Conservation (phyloP, 2,329 filamentous ascomycete species). For the Trichoderma koningii region DNA sequence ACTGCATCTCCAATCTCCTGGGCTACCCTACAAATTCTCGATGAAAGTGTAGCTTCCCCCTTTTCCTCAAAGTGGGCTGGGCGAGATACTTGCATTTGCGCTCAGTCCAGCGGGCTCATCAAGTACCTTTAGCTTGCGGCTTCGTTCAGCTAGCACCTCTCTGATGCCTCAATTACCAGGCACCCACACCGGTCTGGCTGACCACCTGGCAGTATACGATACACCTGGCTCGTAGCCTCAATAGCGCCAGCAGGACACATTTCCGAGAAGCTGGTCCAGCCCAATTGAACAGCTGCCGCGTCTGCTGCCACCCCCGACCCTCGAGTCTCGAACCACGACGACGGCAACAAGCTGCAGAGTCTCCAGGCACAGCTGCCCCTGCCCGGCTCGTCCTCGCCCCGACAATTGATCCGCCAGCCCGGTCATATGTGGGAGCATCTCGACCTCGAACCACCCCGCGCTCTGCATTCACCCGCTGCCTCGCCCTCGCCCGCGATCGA, state of each 20-base stretch:
- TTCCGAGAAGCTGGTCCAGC: constrained; percentile 29
- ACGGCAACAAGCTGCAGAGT: constrained; percentile 22
- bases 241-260: constrained; percentile 28
- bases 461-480: constrained; percentile 17
- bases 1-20: not conserved
- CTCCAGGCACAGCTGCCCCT: constrained; percentile 20
- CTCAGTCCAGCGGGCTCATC: too few species aligned
- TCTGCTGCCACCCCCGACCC: constrained; percentile 21
- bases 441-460: constrained; percentile 25
- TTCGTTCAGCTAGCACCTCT: not conserved
- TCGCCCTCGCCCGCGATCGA: constrained; percentile 5
- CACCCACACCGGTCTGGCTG: constrained; percentile 7
- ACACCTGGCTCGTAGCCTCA: constrained; percentile 19
- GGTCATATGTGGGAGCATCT: constrained; percentile 21
- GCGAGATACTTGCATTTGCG: not conserved
- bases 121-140: not conserved
- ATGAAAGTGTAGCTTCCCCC: not conserved
- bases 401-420: constrained; percentile 8
- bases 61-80: constrained; percentile 1
- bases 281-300: constrained; percentile 23
- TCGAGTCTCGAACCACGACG: constrained; percentile 10
- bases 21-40: not conserved
- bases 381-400: constrained; percentile 12
- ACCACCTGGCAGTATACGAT: constrained; percentile 25
- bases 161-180: constrained; percentile 25